Evolutionary conservation across 306 rosid species (phyloP), one percentile per base, ranked within the genome.

Genomic region (Casuarina cunninghamiana): DNA sequence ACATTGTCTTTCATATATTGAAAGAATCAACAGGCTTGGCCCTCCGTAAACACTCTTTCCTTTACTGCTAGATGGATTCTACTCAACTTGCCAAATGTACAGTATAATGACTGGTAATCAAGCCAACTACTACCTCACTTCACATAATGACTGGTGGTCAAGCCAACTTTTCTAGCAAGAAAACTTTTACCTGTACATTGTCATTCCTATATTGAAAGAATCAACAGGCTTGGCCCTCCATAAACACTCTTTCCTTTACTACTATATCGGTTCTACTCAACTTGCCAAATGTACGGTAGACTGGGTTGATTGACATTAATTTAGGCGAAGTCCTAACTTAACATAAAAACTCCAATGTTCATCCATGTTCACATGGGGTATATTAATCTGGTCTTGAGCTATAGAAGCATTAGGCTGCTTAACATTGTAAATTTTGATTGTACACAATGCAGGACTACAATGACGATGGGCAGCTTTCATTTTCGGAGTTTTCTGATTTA

Each of bases 381-480:
- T 42, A 17, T 66, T 66, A 16, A 66, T 41, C 71, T 39, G 71
- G 26, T 15, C 71, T 42, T 10, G 71, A 66, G 38, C 5, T 66
- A 66, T 66, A 16, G 48, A 42, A 17, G 49, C 71, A 16, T 13
- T 4, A 13, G 26, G 71, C 48, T 66, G 71, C 32, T 2, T 68
- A 49, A 45, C 77, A 45, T 78, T 75, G 73, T 26, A 74, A 66
- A 11, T 26, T 68, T 46, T 83, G 80, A 75, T 53, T 66, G 63
- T 78, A 71, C 66, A 81, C 62, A 75, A 0, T 71, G 57, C 93
- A 95, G 98, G 98, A 92, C 87, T 89, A 86, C 83, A 89, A 95
- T 87, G 91, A 80, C 85, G 97, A 95, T 85, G 98, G 97, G 49
- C 79, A 60, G 82, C 97, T 95, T 75, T 95, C 98, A 38, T 86